phyloP scores from a whole-genome alignment of 2,329 filamentous ascomycete genomes.

The Moelleriella libera region DNA sequence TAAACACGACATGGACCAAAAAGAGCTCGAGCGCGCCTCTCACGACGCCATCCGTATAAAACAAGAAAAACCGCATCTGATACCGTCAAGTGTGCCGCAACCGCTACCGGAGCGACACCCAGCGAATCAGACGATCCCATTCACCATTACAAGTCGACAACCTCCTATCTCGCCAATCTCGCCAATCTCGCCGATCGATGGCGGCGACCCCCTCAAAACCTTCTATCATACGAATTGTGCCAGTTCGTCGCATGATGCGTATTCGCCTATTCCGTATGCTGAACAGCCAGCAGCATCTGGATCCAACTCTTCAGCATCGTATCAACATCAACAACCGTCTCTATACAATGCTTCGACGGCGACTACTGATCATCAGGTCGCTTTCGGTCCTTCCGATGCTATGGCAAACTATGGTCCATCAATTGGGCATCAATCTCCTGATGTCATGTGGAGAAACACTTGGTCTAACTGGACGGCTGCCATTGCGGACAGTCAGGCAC shows the following conservation, averaged over 20 bases:
- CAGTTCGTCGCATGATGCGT: slow-evolving; percentile 14
- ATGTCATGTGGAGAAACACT: slow-evolving; percentile 27
- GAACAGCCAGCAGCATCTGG: slow-evolving; percentile 7
- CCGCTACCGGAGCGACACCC: slow-evolving; percentile 21
- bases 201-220: slow-evolving; percentile 10
- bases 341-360: slow-evolving; percentile 14
- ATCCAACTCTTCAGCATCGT: slow-evolving; percentile 4
- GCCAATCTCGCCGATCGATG: not conserved
- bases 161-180: slow-evolving; percentile 5
- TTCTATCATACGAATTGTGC: slow-evolving; percentile 13
- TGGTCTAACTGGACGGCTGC: slow-evolving; percentile 42
- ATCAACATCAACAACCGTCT: slow-evolving; percentile 11
- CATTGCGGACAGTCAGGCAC: slow-evolving; percentile 33
- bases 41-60: slow-evolving; percentile 16
- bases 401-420: slow-evolving; percentile 25
- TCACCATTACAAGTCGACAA: slow-evolving; percentile 10
- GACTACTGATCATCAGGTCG: slow-evolving; percentile 8
- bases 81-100: slow-evolving; percentile 10
- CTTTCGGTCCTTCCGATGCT: slow-evolving; percentile 12
- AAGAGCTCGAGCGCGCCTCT: slow-evolving; percentile 9
- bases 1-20: slow-evolving; percentile 30
- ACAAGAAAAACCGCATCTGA: slow-evolving; percentile 21
- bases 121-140: slow-evolving; percentile 3
- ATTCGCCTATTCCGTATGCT: slow-evolving; percentile 15
- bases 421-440: slow-evolving; percentile 12